These are phyloP conservation scores for Bryoglossum gracile DNA, from an alignment of 495 filamentous ascomycete species.

Conservation along the genomic window DNA sequence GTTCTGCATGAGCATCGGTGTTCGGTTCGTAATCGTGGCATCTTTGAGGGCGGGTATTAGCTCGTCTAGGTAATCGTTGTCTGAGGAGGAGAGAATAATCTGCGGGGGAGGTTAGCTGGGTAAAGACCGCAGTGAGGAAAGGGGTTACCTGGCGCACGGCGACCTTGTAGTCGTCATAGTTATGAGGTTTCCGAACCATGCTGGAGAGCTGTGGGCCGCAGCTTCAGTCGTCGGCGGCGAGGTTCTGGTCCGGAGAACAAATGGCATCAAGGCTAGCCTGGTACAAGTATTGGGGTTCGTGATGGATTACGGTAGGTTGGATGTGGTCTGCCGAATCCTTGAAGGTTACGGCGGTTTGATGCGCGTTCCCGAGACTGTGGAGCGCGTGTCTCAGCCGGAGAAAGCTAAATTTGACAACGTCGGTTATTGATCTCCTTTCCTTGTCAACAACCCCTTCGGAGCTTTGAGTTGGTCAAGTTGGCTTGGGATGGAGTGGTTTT, in stretches of 20 bases:
- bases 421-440: neutral
- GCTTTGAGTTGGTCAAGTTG: too few relatives aligned
- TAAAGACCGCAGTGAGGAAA: neutral
- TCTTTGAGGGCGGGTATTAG: slow-evolving; percentile 88
- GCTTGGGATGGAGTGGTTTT: too few relatives aligned
- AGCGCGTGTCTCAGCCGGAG: neutral
- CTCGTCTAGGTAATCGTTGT: slow-evolving; percentile 91
- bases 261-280: neutral
- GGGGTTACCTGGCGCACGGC: slow-evolving; percentile 41
- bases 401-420: slow-evolving; percentile 3
- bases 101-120: neutral
- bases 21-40: slow-evolving; percentile 68
- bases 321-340: neutral
- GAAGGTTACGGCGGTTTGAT: neutral
- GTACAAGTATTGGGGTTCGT: neutral
- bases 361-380: neutral
- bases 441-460: too few relatives aligned
- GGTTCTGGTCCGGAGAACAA: neutral
- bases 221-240: too few relatives aligned
- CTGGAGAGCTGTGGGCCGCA: slow-evolving; percentile 2
- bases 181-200: slow-evolving; percentile 42
- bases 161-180: slow-evolving; percentile 47
- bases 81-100: slow-evolving; percentile 87
- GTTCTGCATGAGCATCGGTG: slow-evolving; percentile 65
- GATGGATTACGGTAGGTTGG: neutral